Conservation (phyloP, 2,329 filamentous ascomycete genomes). For the Fusarium subglutinans region DNA sequence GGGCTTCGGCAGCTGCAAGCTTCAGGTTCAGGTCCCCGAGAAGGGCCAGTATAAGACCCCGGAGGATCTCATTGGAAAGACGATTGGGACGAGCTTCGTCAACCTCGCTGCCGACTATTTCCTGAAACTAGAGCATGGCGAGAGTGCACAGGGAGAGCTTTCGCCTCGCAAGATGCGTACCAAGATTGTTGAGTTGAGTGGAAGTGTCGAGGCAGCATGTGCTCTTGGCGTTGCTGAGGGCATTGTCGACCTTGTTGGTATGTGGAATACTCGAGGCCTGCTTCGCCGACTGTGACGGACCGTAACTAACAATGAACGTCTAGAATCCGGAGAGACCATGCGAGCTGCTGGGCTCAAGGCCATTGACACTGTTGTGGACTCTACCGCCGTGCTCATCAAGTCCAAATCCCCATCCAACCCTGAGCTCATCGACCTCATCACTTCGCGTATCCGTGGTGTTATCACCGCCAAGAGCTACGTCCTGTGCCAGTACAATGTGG, state of each 20-base stretch:
- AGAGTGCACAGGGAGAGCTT: slow-evolving; percentile 50
- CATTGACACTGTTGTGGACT: slow-evolving; percentile 92
- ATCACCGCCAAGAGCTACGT: slow-evolving; percentile 96
- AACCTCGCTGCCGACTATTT: slow-evolving; percentile 87
- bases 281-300: neutral
- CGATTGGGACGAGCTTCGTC: slow-evolving; percentile 95
- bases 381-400: slow-evolving; percentile 90
- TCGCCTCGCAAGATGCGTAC: slow-evolving; percentile 72
- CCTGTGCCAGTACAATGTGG: slow-evolving; percentile 95
- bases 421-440: slow-evolving; percentile 83
- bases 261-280: slow-evolving; percentile 51
- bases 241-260: slow-evolving; percentile 96
- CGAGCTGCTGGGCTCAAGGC: slow-evolving; percentile 91
- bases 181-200: slow-evolving; percentile 92
- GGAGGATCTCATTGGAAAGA: slow-evolving; percentile 86
- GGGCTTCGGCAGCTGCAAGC: slow-evolving; percentile 87
- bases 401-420: slow-evolving; percentile 84
- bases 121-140: slow-evolving; percentile 72
- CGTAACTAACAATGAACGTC: slow-evolving; percentile 19
- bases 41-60: slow-evolving; percentile 77
- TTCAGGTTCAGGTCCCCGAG: slow-evolving; percentile 96
- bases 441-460: slow-evolving; percentile 87
- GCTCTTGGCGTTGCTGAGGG: slow-evolving; percentile 95
- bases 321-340: slow-evolving; percentile 99
- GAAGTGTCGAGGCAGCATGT: slow-evolving; percentile 96